These are phyloP conservation scores for Tephrocybe sp. DNA, from an alignment of 768 basidiomycete genomes.

Conservation along the genomic window DNA sequence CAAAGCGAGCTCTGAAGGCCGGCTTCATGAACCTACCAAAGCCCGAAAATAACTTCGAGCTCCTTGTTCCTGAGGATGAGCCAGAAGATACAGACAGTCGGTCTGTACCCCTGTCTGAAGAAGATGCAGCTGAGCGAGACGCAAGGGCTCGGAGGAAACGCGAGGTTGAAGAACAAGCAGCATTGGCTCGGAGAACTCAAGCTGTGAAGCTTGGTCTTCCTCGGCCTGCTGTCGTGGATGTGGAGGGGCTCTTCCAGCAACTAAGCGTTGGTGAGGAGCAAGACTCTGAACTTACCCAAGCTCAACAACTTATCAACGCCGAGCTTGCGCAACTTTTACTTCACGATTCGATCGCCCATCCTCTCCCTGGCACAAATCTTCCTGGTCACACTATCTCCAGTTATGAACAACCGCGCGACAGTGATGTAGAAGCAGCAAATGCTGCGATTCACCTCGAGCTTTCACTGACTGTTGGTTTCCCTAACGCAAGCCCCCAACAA, in stretches of 20 bases:
- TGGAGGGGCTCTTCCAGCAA: conserved; percentile 56
- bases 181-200: conserved; percentile 78
- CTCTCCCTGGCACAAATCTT: conserved; percentile 81
- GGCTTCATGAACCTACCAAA: conserved; percentile 84
- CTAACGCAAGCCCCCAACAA: conserved; percentile 75
- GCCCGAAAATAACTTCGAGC: conserved; percentile 96
- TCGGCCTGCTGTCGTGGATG: conserved; percentile 80
- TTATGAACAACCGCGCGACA: conserved; percentile 78
- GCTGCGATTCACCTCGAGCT: conserved; percentile 76
- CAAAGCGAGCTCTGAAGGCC: conserved; percentile 73
- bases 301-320: conserved; percentile 63
- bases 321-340: conserved; percentile 79
- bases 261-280: conserved; percentile 50
- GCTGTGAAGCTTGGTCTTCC: conserved; percentile 82
- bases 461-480: conserved; percentile 77
- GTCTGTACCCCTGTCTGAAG: conserved; percentile 44
- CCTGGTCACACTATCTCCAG: conserved; percentile 68
- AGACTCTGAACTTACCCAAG: conserved; percentile 41
- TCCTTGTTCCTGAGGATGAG: conserved; percentile 88
- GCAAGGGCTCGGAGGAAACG: conserved; percentile 58
- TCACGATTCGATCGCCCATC: conserved; percentile 86
- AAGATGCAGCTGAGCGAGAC: conserved; percentile 94
- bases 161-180: conserved; percentile 77
- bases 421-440: conserved; percentile 67
- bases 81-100: conserved; percentile 57